Evolutionary conservation across 495 filamentous ascomycete genomes (phyloP).

Genomic region (Hypomontagnella monticulosa): DNA sequence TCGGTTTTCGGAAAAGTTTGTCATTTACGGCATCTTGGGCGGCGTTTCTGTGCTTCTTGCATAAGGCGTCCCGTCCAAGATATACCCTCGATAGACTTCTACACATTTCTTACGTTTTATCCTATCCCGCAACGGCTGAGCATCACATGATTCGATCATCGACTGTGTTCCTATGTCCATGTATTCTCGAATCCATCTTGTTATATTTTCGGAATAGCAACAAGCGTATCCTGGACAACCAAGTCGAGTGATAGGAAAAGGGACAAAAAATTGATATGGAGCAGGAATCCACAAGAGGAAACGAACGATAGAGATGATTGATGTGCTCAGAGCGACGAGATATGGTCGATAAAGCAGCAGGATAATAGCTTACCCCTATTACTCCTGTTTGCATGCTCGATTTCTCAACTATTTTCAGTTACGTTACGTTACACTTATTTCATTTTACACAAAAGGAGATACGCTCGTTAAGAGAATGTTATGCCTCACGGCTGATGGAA

Average conservation of each 20-base stretch:
- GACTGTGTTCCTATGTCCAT: background rate
- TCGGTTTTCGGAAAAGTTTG: slow-evolving; percentile 45
- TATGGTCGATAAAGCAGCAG: background rate
- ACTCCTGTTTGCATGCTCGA: background rate
- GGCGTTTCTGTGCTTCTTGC: slow-evolving; percentile 41
- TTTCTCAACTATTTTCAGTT: background rate
- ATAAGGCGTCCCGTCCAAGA: slow-evolving; percentile 41
- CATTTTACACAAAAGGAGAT: slow-evolving; percentile 13
- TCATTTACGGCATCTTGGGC: slow-evolving; percentile 44
- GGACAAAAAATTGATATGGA: background rate
- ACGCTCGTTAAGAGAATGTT: slow-evolving; percentile 36
- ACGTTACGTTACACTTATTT: slow-evolving; percentile 1
- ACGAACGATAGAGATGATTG: slow-evolving; percentile 21
- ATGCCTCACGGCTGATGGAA: slow-evolving; percentile 39
- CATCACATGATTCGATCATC: background rate
- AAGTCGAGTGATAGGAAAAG: slow-evolving; percentile 5
- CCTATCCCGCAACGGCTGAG: background rate
- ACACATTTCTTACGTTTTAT: slow-evolving; percentile 15
- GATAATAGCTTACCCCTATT: slow-evolving; percentile 2
- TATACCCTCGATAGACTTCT: slow-evolving; percentile 44
- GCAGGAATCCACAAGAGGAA: background rate
- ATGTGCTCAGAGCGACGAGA: slow-evolving; percentile 6
- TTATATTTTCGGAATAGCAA: slow-evolving; percentile 1
- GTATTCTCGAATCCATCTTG: background rate
- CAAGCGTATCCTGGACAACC: slow-evolving; percentile 10